Conservation (phyloP, 2,329 filamentous ascomycete species). For the Cercospora nicotianae region DNA sequence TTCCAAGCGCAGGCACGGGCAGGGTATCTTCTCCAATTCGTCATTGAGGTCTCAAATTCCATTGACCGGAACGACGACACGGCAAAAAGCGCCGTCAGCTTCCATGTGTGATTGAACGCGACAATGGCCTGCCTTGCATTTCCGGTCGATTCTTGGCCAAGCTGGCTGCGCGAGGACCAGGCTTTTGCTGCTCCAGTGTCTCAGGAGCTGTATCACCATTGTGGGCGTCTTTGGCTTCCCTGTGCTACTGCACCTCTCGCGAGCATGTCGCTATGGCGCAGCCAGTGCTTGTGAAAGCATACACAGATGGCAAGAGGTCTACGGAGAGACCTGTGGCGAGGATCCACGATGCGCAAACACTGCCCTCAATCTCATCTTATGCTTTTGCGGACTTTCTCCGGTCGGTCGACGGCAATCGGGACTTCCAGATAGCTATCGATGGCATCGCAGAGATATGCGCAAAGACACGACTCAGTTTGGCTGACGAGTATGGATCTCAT, state of each 20-base stretch:
- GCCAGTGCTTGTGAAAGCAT: slow-evolving; percentile 45
- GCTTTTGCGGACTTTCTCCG: slow-evolving; percentile 38
- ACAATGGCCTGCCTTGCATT: background rate
- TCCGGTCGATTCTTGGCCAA: background rate
- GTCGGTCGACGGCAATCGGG: slow-evolving; percentile 47
- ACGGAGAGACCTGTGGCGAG: slow-evolving; percentile 14
- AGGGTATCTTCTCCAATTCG: background rate
- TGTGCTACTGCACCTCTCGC: background rate
- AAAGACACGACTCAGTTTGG: slow-evolving; percentile 60
- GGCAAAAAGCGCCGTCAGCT: background rate
- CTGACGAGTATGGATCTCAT: slow-evolving; percentile 63
- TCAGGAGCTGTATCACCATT: background rate
- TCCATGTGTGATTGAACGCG: background rate
- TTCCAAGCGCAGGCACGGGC: background rate
- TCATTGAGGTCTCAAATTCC: background rate
- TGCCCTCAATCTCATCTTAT: slow-evolving; percentile 37
- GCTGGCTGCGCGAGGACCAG: slow-evolving; percentile 5
- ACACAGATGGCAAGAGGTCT: slow-evolving; percentile 23
- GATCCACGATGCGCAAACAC: slow-evolving; percentile 22
- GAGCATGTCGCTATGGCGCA: slow-evolving; percentile 40
- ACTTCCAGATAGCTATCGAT: slow-evolving; percentile 59
- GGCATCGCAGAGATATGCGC: slow-evolving; percentile 65
- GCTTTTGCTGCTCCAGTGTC: slow-evolving; percentile 16
- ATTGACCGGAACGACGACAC: background rate
- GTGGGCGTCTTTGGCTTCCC: background rate